Conservation (phyloP, 208 protist genomes). For the Trypanosoma scelopori region DNA sequence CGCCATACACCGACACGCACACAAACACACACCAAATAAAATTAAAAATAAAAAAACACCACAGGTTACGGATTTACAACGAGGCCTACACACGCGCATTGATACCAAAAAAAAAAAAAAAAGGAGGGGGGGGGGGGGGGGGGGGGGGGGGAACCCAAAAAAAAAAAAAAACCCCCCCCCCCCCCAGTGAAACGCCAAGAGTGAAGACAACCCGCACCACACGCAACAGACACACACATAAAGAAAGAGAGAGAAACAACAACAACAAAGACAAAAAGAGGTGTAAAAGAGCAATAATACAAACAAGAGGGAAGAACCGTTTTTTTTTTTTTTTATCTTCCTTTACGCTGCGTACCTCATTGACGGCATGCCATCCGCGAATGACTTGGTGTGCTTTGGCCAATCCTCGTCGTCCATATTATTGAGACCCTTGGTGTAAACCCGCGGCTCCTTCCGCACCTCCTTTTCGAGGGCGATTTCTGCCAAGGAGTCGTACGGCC, state of each 20-base stretch:
- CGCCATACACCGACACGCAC: not conserved
- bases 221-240: too few relatives aligned
- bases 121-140: too few relatives aligned
- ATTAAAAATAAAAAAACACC: too few relatives aligned
- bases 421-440: constrained; percentile 45
- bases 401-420: constrained; percentile 62
- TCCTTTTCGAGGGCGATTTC: constrained; percentile 83
- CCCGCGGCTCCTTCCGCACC: constrained; percentile 63
- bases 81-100: not conserved
- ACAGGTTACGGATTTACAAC: too few relatives aligned
- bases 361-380: constrained; percentile 60
- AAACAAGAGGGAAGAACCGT: not conserved
- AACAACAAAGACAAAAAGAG: constrained; percentile 18
- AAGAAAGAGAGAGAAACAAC: constrained; percentile 13
- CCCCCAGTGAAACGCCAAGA: not conserved
- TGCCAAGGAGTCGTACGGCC: constrained; percentile 59
- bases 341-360: constrained; percentile 32
- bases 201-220: not conserved
- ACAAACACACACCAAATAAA: constrained; percentile 39
- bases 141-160: not conserved
- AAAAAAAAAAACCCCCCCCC: too few relatives aligned
- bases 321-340: too few relatives aligned
- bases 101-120: not conserved
- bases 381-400: constrained; percentile 47
- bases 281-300: too few relatives aligned